These are phyloP conservation scores for Pichia sp. DNA, from an alignment of 1,139 yeast species.

Conservation along the genomic window DNA sequence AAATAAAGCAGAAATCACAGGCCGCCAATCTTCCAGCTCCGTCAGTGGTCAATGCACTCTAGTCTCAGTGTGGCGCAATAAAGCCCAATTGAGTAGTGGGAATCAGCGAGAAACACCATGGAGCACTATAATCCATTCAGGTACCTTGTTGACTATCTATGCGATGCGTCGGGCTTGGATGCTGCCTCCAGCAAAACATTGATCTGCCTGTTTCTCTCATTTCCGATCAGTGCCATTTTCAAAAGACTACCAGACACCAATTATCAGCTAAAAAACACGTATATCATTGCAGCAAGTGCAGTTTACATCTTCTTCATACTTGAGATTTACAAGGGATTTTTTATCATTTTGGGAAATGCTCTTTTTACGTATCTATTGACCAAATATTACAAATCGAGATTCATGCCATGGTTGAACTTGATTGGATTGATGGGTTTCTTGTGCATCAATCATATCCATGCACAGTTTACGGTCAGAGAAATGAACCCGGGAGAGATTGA, in stretches of 20 bases:
- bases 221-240: conserved; percentile 76
- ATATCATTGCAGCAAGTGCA: conserved; percentile 51
- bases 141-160: conserved; percentile 24
- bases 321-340: conserved; percentile 58
- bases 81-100: too few relatives aligned
- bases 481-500: conserved; percentile 62
- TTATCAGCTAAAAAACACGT: conserved; percentile 56
- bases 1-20: too few relatives aligned
- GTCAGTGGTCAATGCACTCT: too few relatives aligned
- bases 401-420: conserved; percentile 92
- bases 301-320: conserved; percentile 77
- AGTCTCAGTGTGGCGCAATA: too few relatives aligned
- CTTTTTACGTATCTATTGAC: conserved; percentile 67
- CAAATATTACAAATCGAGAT: conserved; percentile 49
- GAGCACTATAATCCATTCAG: conserved; percentile 19
- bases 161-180: conserved; percentile 56
- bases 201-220: conserved; percentile 69
- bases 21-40: too few relatives aligned
- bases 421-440: conserved; percentile 71
- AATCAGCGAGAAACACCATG: too few relatives aligned
- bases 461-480: conserved; percentile 51
- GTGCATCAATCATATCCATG: conserved; percentile 60
- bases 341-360: conserved; percentile 59
- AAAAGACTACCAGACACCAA: conserved; percentile 73
- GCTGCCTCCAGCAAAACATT: conserved; percentile 69